phyloP scores from a whole-genome alignment of 805 yeast species.

The Ogataea nitratoaversa region DNA sequence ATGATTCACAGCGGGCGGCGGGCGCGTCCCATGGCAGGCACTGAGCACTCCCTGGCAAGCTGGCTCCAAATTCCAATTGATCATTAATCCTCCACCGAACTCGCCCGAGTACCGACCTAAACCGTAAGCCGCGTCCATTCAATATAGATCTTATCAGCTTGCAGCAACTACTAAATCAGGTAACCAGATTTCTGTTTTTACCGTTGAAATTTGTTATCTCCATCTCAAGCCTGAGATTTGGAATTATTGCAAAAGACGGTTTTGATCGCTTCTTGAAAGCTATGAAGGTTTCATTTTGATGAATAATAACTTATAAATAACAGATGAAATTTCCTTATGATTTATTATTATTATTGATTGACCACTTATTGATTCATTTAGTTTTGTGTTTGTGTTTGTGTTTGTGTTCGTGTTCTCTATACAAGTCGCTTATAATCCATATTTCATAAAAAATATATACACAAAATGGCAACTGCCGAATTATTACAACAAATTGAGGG shows the following conservation, averaged over 20 bases:
- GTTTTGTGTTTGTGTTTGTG: no score
- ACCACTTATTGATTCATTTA: no score
- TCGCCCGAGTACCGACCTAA: not conserved
- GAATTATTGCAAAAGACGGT: not conserved
- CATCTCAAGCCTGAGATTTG: not conserved
- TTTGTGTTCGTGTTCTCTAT: no score
- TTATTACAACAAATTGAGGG: constrained; percentile 30
- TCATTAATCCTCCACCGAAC: not conserved
- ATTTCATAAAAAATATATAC: not conserved
- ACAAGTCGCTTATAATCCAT: not conserved
- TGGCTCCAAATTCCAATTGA: not conserved
- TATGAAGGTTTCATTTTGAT: no score
- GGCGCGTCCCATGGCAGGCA: no score
- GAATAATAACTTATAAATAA: no score
- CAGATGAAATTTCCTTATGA: no score
- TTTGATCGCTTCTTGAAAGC: not conserved
- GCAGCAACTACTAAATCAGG: not conserved
- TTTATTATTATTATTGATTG: no score
- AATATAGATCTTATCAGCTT: not conserved
- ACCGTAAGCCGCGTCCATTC: not conserved
- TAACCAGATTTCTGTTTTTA: not conserved
- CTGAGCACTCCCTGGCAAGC: no score
- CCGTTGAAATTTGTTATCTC: not conserved
- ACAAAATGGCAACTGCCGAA: constrained; percentile 29
- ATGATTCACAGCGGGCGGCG: no score